Evolutionary conservation across 2,329 filamentous ascomycete genomes (phyloP), one percentile per base, ranked within the genome.

Genomic region (Geoglossum cookeanum): DNA sequence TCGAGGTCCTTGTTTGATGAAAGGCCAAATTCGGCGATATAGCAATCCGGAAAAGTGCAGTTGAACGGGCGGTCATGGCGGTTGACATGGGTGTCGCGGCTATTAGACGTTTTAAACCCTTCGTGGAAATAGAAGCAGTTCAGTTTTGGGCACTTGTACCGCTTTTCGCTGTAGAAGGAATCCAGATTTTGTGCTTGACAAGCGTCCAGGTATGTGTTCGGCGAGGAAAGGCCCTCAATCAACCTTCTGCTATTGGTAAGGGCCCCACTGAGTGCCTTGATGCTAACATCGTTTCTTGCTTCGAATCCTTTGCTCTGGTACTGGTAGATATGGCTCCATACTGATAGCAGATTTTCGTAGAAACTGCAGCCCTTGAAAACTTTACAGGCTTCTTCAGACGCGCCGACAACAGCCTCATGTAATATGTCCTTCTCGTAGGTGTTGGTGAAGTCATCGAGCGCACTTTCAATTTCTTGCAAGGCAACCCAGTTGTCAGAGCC

Each of bases 81-180:
- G 49, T 65, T 63, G 8, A 66, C 57, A 59, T 75, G 73, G 3
- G 60, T 57, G 0, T 74, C 68, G 5, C 67, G 64, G 0, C 60
- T 61, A 8, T 63, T 60, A 1, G 61, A 48, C 7, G 62, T 64
- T 5, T 62, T 62, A 62, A 73, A 74, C 0, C 74, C 73, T 45
- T 71, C 64, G 49, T 72, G 65, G 61, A 74, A 75, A 63, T 67
- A 72, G 9, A 63, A 64, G 61, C 73, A 75, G 1, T 63, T 68
- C 8, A 70, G 64, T n/a, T 65, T 67, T 1, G 63, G 59, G 61
- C 73, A 75, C 58, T 74, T 74, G 66, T 66, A 75, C 8, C 65
- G 51, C 7, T 66, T 67, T 3, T 60, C 35, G 4, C 73, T 72
- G 58, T 75, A 74, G 47, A 66, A 68, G 11, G 63, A 53, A 3